These are phyloP conservation scores for Monilinia fructicola DNA, from an alignment of 2,329 filamentous ascomycete species.

Conservation along the genomic window DNA sequence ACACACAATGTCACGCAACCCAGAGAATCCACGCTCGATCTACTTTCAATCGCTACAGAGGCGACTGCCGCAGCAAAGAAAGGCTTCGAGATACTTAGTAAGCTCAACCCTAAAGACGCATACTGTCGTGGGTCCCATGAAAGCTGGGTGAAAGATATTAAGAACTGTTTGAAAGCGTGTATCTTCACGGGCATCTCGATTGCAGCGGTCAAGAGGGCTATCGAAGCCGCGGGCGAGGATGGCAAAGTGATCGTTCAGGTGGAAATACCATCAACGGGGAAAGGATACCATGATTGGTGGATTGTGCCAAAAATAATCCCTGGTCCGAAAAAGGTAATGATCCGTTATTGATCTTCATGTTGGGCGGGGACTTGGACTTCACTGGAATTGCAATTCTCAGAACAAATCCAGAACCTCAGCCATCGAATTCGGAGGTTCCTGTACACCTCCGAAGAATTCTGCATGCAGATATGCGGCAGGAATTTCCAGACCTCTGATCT, in stretches of 20 bases:
- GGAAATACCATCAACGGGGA: constrained; percentile 53
- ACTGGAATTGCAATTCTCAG: background rate
- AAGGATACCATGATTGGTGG: constrained; percentile 65
- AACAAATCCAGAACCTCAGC: background rate
- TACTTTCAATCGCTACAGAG: constrained; percentile 42
- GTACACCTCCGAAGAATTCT: background rate
- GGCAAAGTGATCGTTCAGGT: constrained; percentile 45
- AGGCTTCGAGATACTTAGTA: constrained; percentile 57
- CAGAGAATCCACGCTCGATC: constrained; percentile 40
- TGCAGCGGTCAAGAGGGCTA: constrained; percentile 56
- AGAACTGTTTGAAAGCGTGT: constrained; percentile 64
- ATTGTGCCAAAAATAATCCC: constrained; percentile 51
- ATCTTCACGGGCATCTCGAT: constrained; percentile 69
- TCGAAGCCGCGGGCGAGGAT: constrained; percentile 43
- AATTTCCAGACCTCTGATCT: background rate
- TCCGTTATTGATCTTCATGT: background rate
- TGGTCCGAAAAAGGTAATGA: constrained; percentile 1
- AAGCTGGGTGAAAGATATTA: constrained; percentile 60
- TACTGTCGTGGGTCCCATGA: constrained; percentile 59
- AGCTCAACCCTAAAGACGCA: constrained; percentile 51
- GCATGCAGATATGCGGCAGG: background rate
- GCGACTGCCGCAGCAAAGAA: constrained; percentile 46
- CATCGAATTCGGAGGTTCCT: background rate
- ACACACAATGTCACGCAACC: constrained; percentile 46
- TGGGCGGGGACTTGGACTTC: constrained; percentile 11